phyloP scores from a whole-genome alignment of 129 eudicot genomes.

The Calendula officinalis region DNA sequence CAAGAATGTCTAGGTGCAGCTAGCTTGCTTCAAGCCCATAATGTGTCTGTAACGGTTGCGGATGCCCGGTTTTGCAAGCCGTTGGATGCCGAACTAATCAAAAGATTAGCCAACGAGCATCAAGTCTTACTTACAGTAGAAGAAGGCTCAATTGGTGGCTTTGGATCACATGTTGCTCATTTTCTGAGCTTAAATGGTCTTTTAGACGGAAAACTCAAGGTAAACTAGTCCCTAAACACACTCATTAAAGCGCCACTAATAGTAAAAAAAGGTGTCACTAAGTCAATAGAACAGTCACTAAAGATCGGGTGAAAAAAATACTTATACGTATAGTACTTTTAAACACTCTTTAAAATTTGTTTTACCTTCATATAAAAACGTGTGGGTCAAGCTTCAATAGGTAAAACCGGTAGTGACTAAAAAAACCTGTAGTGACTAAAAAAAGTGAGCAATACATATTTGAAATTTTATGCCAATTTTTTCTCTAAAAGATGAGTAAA shows the following conservation, averaged over 20 bases:
- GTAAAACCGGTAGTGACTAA: too few relatives aligned
- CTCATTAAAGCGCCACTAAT: background rate
- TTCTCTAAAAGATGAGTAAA: too few relatives aligned
- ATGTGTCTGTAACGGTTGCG: slow-evolving; percentile 48
- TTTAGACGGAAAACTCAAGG: slow-evolving; percentile 71
- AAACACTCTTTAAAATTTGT: too few relatives aligned
- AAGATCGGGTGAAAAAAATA: too few relatives aligned
- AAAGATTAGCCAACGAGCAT: slow-evolving; percentile 59
- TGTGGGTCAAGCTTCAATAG: too few relatives aligned
- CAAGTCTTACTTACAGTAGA: slow-evolving; percentile 64
- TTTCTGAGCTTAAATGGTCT: slow-evolving; percentile 59
- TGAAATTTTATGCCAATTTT: too few relatives aligned
- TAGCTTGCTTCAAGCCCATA: slow-evolving; percentile 43
- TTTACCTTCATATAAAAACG: too few relatives aligned
- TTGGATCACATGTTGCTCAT: slow-evolving; percentile 74
- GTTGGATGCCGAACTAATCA: slow-evolving; percentile 57
- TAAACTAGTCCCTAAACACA: slow-evolving; percentile 17
- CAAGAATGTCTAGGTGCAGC: slow-evolving; percentile 72
- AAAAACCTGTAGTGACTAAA: too few relatives aligned
- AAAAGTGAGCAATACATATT: too few relatives aligned
- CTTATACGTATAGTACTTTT: too few relatives aligned
- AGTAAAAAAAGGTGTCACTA: background rate
- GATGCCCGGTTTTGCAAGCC: slow-evolving; percentile 85
- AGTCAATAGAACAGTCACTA: too few relatives aligned
- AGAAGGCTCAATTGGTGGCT: slow-evolving; percentile 79